Conservation (phyloP, 306 rosid genomes). For the Vigna reflexopilosa region DNA sequence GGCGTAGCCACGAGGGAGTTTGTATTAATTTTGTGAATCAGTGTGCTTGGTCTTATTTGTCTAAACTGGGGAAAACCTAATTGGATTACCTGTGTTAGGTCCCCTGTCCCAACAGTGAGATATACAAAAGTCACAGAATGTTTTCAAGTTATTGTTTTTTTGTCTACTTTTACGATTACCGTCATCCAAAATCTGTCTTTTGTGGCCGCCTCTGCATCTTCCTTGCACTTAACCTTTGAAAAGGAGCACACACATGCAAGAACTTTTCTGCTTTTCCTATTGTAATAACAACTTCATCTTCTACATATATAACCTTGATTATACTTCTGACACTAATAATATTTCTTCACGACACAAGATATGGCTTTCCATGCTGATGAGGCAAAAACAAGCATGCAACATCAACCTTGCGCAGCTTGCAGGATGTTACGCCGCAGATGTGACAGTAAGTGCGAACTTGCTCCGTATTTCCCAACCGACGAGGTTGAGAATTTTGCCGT, state of each 20-base stretch:
- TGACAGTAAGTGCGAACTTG: conserved; percentile 43
- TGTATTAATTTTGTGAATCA: no score
- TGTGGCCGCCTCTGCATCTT: conserved; percentile 38
- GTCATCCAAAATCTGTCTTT: conserved; percentile 17
- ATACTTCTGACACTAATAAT: background rate
- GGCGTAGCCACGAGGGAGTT: background rate
- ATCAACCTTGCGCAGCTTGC: conserved; percentile 54
- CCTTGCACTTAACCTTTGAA: conserved; percentile 38
- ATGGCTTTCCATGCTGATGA: conserved; percentile 15
- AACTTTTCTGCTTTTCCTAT: background rate
- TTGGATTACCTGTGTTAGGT: conserved; percentile 23
- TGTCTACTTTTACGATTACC: background rate
- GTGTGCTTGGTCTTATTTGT: background rate
- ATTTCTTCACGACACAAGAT: background rate
- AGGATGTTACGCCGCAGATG: conserved; percentile 50
- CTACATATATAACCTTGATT: background rate
- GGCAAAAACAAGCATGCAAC: conserved; percentile 19
- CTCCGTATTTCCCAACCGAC: conserved; percentile 47
- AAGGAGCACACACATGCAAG: background rate
- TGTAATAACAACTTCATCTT: conserved; percentile 22
- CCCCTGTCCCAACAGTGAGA: conserved; percentile 37
- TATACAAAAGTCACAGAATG: conserved; percentile 1
- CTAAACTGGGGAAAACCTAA: no score
- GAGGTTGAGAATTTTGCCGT: conserved; percentile 40
- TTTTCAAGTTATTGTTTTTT: background rate